Percentiles rank a stretch among this genome's conserved stretches.
Evolutionary conservation across 306 rosid genomes (phyloP).

Genomic region (Calophaca sinica): DNA sequence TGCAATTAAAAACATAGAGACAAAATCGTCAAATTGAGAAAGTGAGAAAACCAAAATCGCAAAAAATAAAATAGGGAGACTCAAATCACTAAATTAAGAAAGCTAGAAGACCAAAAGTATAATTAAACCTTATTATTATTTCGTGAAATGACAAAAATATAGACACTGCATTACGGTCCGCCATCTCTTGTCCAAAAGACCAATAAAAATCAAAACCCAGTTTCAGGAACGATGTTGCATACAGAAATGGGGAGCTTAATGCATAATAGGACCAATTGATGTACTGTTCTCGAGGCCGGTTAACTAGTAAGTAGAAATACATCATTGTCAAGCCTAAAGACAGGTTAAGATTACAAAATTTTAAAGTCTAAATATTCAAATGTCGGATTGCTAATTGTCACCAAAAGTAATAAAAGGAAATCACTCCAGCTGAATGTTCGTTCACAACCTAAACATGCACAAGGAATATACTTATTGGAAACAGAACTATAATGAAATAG

Average conservation of each 20-base stretch:
- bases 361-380: too few species aligned
- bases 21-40: too few species aligned
- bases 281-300: background rate
- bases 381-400: conserved; percentile 2
- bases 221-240: conserved; percentile 6
- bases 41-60: too few species aligned
- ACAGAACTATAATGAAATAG: background rate
- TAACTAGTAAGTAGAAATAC: conserved; percentile 19
- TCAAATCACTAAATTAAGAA: too few species aligned
- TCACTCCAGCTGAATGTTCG: background rate
- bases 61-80: too few species aligned
- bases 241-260: background rate
- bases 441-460: background rate
- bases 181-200: background rate
- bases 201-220: background rate
- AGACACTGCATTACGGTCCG: background rate
- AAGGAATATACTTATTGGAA: background rate
- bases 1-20: too few species aligned
- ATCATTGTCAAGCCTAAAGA: background rate
- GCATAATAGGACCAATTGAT: background rate
- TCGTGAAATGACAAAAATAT: too few species aligned
- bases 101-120: too few species aligned
- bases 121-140: too few species aligned
- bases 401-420: conserved; percentile 10
- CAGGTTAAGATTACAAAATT: too few species aligned